Base-by-base conservation (phyloP, 345 rosid species). In the Euclidium syriacum region DNA sequence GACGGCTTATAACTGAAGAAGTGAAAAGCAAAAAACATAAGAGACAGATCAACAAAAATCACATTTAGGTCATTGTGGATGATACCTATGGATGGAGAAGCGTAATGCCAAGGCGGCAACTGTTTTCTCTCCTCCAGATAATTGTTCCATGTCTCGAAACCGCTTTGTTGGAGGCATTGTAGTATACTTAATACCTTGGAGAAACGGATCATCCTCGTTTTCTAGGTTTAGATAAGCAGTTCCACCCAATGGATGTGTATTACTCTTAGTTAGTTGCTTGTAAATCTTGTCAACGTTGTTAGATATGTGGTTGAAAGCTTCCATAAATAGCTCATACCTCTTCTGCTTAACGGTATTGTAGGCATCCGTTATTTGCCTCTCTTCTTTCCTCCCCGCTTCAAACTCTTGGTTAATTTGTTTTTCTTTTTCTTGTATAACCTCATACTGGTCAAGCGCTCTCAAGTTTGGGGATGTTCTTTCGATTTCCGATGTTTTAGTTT, bases 161-260 rank as follows among this genome's bases (percentile, higher is more conserved):
- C 99, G 95, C 85, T 94, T 94, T 34, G 97, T 87, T 72, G 99
- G 97, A 44, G 99, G 99, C 99, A 94, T 90, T 43, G 94, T 91
- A 30, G 97, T 94, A 64, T 76, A 94, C 67, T 90, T 90, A 69
- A 87, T 90, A 50, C 99, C 99, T 73, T 94, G 83, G 43, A 94
- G 72, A 73, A 81, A 94, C 6, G 99, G 99, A 72, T 94, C 99
- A 58, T 94, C 99, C 65, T 89, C 99, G 41, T 87, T 92, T 73
- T 92, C 98, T 53, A 90, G 75, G 79, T 85, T 94, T 68, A 94
- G 67, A 81, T 89, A 89, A 24, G 99, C 95, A 23, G 89, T 87
- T 52, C 99, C 99, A 14, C 96, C 99, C 68, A 94, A 62, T 23
- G 83, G 97, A 49, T 90, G 99, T 2, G 96, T 87, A 77, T 51